Percentiles rank a stretch among this genome's conserved stretches.
phyloP scores from a whole-genome alignment of 305 asterid species.

The Fraxinus nigra region DNA sequence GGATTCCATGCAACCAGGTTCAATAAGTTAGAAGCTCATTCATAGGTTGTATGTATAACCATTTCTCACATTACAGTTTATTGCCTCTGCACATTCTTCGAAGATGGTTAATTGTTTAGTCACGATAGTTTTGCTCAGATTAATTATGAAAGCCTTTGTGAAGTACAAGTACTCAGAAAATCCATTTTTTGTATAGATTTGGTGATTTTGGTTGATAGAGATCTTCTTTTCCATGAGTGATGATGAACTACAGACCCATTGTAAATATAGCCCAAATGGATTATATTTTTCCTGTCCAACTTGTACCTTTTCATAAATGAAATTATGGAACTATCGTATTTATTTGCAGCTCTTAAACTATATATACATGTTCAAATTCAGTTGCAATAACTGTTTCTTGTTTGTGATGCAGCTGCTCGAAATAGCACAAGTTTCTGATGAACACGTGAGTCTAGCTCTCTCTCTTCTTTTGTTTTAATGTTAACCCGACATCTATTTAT shows the following conservation, averaged over 20 bases:
- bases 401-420: constrained; percentile 72
- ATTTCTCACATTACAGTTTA: constrained; percentile 2
- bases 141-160: neutral
- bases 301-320: neutral
- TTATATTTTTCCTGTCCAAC: constrained; percentile 11
- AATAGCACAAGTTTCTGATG: constrained; percentile 92
- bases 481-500: neutral
- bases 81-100: neutral
- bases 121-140: neutral
- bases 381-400: constrained; percentile 23
- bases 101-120: neutral
- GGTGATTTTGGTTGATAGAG: neutral
- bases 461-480: neutral
- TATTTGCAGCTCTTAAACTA: neutral
- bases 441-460: constrained; percentile 57
- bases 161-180: neutral
- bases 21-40: constrained; percentile 7
- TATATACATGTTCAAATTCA: constrained; percentile 4
- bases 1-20: neutral
- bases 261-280: neutral
- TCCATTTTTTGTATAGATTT: neutral
- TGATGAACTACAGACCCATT: neutral
- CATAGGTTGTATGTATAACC: constrained; percentile 7
- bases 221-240: neutral
- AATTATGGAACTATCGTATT: neutral